phyloP scores from a whole-genome alignment of 1,139 yeast species.

The Debaryomycetaceae sp. region DNA sequence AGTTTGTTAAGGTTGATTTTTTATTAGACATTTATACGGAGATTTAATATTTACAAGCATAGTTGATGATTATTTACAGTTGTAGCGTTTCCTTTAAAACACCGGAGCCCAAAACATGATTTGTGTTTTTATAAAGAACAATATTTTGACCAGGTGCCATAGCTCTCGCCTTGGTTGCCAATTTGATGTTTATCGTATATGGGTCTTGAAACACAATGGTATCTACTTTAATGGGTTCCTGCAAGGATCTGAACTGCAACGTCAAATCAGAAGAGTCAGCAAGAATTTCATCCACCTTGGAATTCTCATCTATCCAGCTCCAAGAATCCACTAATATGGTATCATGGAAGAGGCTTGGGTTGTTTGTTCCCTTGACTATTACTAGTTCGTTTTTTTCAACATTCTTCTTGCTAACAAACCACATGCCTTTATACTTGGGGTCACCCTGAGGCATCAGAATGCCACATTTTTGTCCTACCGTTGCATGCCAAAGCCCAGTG shows the following conservation, averaged over 20 bases:
- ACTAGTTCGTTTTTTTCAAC: slow-evolving; percentile 64
- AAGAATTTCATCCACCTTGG: slow-evolving; percentile 7
- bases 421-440: slow-evolving; percentile 68
- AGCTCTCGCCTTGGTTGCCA: slow-evolving; percentile 55
- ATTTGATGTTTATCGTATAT: slow-evolving; percentile 19
- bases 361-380: slow-evolving; percentile 72
- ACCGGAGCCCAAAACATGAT: slow-evolving; percentile 79
- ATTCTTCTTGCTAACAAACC: slow-evolving; percentile 82
- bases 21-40: not conserved
- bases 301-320: slow-evolving; percentile 43
- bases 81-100: slow-evolving; percentile 18
- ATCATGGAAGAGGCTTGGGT: slow-evolving; percentile 52
- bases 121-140: slow-evolving; percentile 62
- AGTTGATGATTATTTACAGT: not conserved
- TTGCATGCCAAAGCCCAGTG: slow-evolving; percentile 88
- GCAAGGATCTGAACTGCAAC: slow-evolving; percentile 72
- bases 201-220: slow-evolving; percentile 9
- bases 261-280: slow-evolving; percentile 21
- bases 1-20: too few species aligned
- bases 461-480: slow-evolving; percentile 85
- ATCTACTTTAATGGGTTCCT: slow-evolving; percentile 42
- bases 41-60: not conserved
- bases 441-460: slow-evolving; percentile 84
- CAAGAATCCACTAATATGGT: slow-evolving; percentile 44
- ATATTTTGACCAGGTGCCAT: slow-evolving; percentile 89